Conservation (phyloP, 495 filamentous ascomycete species). For the Podospora sp. region DNA sequence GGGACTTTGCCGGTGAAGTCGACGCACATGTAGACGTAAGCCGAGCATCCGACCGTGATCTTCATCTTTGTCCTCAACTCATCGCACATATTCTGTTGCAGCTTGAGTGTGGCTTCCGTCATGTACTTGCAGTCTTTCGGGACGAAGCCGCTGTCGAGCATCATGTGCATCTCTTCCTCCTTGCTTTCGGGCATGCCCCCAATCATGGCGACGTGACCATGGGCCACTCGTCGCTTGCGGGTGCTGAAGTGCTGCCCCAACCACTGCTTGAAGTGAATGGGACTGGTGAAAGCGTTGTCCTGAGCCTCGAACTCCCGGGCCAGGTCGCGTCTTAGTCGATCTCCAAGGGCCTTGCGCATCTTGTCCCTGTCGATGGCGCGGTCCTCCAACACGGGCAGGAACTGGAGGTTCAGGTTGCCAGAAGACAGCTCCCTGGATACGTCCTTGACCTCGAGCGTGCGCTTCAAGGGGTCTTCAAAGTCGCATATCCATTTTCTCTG, state of each 20-base stretch:
- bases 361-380: constrained; percentile 53
- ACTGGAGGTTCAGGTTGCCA: constrained; percentile 72
- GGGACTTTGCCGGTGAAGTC: constrained; percentile 73
- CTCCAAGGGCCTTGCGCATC: constrained; percentile 59
- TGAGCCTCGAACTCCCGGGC: constrained; percentile 61
- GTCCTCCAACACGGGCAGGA: constrained; percentile 75
- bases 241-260: constrained; percentile 45
- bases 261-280: constrained; percentile 59
- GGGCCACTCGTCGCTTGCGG: constrained; percentile 39
- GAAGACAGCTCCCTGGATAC: constrained; percentile 63
- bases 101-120: constrained; percentile 55
- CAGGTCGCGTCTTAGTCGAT: constrained; percentile 63
- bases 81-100: constrained; percentile 59
- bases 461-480: constrained; percentile 47
- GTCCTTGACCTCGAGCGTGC: constrained; percentile 74
- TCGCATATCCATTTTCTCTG: constrained; percentile 79
- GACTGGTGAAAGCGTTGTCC: constrained; percentile 56
- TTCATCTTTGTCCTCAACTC: constrained; percentile 64
- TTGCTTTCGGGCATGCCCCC: constrained; percentile 56
- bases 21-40: constrained; percentile 77
- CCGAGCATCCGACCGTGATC: constrained; percentile 72
- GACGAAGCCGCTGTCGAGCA: constrained; percentile 69
- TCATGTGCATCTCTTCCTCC: constrained; percentile 54
- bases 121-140: constrained; percentile 62
- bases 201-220: constrained; percentile 44